phyloP scores from a whole-genome alignment of 345 rosid species.

The Eucalyptus cloeziana region DNA sequence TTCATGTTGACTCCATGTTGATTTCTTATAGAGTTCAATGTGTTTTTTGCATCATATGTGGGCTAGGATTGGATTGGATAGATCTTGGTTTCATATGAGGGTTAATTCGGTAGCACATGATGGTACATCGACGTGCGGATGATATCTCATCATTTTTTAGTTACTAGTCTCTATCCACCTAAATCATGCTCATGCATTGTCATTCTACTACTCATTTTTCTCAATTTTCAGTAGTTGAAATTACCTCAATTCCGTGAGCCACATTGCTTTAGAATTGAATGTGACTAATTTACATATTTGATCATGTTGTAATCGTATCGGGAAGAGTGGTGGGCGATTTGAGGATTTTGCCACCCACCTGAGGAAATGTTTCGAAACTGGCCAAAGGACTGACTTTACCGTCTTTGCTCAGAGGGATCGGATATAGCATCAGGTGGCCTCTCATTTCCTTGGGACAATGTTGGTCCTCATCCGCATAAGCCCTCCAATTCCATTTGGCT shows the following conservation, averaged over 20 bases:
- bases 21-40: no score
- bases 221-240: background rate
- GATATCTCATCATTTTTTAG: no score
- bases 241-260: background rate
- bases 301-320: slow-evolving; percentile 32
- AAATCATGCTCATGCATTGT: no score
- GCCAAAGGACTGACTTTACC: slow-evolving; percentile 23
- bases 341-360: slow-evolving; percentile 54
- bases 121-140: no score
- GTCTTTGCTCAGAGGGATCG: slow-evolving; percentile 14
- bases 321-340: slow-evolving; percentile 43
- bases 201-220: background rate
- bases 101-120: no score
- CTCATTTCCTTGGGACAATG: background rate
- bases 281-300: background rate
- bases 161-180: no score
- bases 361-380: slow-evolving; percentile 41
- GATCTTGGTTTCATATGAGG: no score
- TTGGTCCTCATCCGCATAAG: no score
- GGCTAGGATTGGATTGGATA: no score
- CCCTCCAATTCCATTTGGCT: no score
- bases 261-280: background rate
- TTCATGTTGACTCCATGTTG: no score
- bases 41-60: no score
- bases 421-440: slow-evolving; percentile 51